Evolutionary conservation across 148 eudicot species (phyloP).

Genomic region (Drosera capensis): DNA sequence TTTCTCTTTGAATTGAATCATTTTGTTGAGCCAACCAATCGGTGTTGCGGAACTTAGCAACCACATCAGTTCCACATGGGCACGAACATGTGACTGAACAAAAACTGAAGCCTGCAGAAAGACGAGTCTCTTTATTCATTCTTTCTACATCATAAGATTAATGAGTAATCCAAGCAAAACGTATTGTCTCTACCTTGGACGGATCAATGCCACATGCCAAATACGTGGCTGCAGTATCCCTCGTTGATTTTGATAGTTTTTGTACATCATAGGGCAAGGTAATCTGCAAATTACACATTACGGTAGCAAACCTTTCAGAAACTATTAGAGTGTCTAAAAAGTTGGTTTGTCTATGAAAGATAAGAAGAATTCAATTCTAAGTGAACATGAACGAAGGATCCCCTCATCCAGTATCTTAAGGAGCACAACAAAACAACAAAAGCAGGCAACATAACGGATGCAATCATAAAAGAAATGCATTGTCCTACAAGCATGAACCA

Average conservation of each 20-base stretch:
- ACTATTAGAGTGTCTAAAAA: no score
- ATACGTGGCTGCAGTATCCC: conserved; percentile 87
- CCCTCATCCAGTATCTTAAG: no score
- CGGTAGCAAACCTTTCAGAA: no score
- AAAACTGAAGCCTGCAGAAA: conserved; percentile 71
- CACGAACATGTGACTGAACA: conserved; percentile 98
- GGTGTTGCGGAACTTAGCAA: conserved; percentile 86
- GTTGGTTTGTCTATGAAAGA: no score
- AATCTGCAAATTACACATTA: no score
- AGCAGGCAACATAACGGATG: no score
- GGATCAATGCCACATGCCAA: conserved; percentile 89
- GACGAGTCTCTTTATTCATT: neutral
- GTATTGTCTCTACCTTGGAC: conserved; percentile 42
- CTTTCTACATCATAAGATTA: neutral
- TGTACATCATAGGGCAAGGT: conserved; percentile 77
- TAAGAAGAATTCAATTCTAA: no score
- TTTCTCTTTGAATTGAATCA: conserved; percentile 99
- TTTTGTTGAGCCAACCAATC: conserved; percentile 92
- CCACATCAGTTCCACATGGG: conserved; percentile 98
- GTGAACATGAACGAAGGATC: no score
- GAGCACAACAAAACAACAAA: no score
- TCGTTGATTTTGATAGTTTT: conserved; percentile 64
- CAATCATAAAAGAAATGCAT: no score
- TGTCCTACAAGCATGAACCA: no score
- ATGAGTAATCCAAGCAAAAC: neutral